Evolutionary conservation across 345 rosid species (phyloP).

Genomic region (Eucalyptus polyanthemos): DNA sequence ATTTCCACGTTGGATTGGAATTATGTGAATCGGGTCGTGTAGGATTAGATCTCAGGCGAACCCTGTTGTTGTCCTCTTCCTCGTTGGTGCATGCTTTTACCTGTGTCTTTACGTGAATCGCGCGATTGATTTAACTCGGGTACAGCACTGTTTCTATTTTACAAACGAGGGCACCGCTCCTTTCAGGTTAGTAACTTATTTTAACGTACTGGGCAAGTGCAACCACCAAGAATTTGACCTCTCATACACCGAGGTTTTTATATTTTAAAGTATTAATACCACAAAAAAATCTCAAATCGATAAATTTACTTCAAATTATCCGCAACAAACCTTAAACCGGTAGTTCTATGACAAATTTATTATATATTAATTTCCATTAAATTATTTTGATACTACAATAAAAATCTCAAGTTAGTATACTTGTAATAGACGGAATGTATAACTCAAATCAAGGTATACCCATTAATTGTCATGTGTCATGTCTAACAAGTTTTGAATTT

Average conservation of each 20-base stretch:
- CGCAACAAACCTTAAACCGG: fast-evolving
- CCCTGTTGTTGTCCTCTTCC: background rate
- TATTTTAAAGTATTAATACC: background rate
- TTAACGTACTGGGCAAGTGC: background rate
- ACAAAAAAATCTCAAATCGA: no score
- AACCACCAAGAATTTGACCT: background rate
- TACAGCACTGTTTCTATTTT: background rate
- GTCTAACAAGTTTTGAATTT: fast-evolving
- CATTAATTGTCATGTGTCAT: fast-evolving
- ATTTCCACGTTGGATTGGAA: background rate
- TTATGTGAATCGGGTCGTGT: background rate
- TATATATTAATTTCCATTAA: no score
- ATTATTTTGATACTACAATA: no score
- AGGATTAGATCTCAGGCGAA: background rate
- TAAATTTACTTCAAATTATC: no score
- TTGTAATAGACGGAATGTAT: no score
- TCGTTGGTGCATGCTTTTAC: background rate
- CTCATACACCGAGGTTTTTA: background rate
- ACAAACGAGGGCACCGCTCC: background rate
- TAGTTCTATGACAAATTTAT: fast-evolving
- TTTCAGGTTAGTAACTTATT: background rate
- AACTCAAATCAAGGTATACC: no score
- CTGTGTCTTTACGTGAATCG: background rate
- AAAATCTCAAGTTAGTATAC: fast-evolving
- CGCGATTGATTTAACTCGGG: background rate